Base-by-base conservation (phyloP, 805 yeast species). In the Starmerella etchellsii region DNA sequence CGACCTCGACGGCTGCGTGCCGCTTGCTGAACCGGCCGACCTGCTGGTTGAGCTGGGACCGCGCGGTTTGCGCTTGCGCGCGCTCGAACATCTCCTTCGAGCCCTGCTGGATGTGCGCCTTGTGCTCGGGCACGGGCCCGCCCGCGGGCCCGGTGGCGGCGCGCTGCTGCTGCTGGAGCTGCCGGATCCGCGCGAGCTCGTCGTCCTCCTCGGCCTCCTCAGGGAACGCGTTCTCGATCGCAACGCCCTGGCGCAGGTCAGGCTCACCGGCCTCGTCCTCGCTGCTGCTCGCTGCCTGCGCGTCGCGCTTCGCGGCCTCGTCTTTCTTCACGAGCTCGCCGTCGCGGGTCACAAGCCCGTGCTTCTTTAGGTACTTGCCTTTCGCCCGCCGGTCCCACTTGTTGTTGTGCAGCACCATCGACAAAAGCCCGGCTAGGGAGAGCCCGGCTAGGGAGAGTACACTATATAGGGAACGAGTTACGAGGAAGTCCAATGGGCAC, bases 341-440 rank as follows among this genome's bases (percentile, higher is more conserved):
- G n/a, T 15, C 30, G 6, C 16, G n/a, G 6, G 14, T 8, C 7
- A 15, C n/a, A 11, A 34, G 24, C 1, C 67, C 67, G 46, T 69
- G 74, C 49, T 70, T 70, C 25, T 60, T 53, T 52, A 63, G 47
- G 41, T 68, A 68, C 9, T 59, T 54, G 23, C 48, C 46, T 39
- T 66, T 69, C 7, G 73, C 71, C 34, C 61, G 63, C 29, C 62
- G 56, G 44, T 70, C 71, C 75, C 75, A 70, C 53, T 70, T 70
- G 40, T 62, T 68, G 49, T 70, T 69, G 50, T 70, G 74, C 34
- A 70, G 52, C 8, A 70, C 76, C 76, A 70, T 70, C 13, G 20
- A 7, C 11, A 18, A 7, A n/a, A n/a, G n/a, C n/a, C n/a, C n/a
- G n/a, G n/a, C n/a, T n/a, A n/a, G n/a, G n/a, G n/a, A n/a, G n/a